A percentile compares a stretch with the other conserved stretches of the same genome.
These are phyloP conservation scores for Cryphonectria radicalis DNA, from an alignment of 2,329 filamentous ascomycete species.

Conservation along the genomic window DNA sequence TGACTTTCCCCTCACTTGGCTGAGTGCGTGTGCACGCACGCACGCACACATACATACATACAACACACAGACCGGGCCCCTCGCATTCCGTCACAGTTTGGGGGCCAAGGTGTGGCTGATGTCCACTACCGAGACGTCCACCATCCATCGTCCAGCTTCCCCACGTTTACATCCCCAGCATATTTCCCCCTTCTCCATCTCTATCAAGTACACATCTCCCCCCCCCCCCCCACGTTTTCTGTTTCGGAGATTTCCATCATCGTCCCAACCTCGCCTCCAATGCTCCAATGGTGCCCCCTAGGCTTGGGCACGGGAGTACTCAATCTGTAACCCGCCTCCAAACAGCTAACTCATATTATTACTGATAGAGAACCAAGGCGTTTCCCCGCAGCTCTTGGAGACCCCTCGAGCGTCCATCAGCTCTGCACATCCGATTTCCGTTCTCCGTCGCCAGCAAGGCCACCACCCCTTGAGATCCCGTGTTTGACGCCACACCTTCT, in stretches of 20 bases:
- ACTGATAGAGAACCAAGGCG: background rate
- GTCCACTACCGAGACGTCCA: slow-evolving; percentile 20
- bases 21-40: background rate
- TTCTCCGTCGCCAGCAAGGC: background rate
- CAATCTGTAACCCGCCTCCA: background rate
- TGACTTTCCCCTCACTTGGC: slow-evolving; percentile 11
- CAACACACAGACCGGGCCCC: background rate
- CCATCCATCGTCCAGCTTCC: slow-evolving; percentile 21
- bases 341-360: background rate
- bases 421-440: background rate
- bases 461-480: background rate
- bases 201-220: background rate
- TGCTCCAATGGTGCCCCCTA: background rate
- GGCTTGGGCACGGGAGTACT: background rate
- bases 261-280: slow-evolving; percentile 5
- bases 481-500: background rate
- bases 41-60: too few relatives aligned
- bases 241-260: slow-evolving; percentile 18
- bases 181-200: slow-evolving; percentile 1
- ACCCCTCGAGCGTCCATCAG: background rate
- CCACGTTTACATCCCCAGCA: slow-evolving; percentile 13
- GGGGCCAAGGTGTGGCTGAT: slow-evolving; percentile 13
- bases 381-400: background rate
- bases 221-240: slow-evolving; percentile 9
- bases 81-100: background rate